Conservation (phyloP, 2,329 filamentous ascomycete species). For the Colletotrichum phormii region DNA sequence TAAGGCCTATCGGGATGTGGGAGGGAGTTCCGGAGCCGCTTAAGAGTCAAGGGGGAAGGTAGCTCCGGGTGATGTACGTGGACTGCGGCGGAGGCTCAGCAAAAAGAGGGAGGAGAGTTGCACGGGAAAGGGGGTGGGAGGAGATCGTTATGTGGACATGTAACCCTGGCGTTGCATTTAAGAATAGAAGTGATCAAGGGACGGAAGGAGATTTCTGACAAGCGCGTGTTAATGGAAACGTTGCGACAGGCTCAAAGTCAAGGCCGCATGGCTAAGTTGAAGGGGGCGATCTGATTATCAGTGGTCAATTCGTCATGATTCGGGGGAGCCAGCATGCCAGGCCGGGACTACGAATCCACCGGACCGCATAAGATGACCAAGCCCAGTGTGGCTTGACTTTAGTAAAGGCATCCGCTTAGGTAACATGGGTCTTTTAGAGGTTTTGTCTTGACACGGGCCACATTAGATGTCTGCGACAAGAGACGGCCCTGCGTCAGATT, state of each 20-base stretch:
- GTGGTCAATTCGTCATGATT: slow-evolving; percentile 34
- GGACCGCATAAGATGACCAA: slow-evolving; percentile 24
- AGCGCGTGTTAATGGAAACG: slow-evolving; percentile 24
- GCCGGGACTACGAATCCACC: background rate
- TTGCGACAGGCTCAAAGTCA: slow-evolving; percentile 10
- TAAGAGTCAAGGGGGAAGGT: slow-evolving; percentile 11
- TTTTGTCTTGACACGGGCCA: slow-evolving; percentile 7
- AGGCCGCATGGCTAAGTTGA: slow-evolving; percentile 20
- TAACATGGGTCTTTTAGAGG: background rate
- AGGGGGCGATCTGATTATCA: slow-evolving; percentile 20
- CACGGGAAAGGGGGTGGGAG: slow-evolving; percentile 1
- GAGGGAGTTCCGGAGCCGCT: slow-evolving; percentile 7
- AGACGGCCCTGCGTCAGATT: background rate
- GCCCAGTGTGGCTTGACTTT: slow-evolving; percentile 22
- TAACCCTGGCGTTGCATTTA: background rate
- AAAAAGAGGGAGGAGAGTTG: background rate
- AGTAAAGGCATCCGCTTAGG: background rate
- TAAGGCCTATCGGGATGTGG: slow-evolving; percentile 33
- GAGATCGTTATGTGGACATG: slow-evolving; percentile 1
- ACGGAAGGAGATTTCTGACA: slow-evolving; percentile 19
- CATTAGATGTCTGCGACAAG: background rate
- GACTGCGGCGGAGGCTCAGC: slow-evolving; percentile 20
- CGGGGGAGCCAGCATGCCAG: background rate
- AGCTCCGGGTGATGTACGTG: slow-evolving; percentile 14
- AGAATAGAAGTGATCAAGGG: slow-evolving; percentile 24